A percentile compares a stretch with the other conserved stretches of the same genome.
phyloP scores from a whole-genome alignment of 2,329 filamentous ascomycete species.

The Pestalotiopsis fici region DNA sequence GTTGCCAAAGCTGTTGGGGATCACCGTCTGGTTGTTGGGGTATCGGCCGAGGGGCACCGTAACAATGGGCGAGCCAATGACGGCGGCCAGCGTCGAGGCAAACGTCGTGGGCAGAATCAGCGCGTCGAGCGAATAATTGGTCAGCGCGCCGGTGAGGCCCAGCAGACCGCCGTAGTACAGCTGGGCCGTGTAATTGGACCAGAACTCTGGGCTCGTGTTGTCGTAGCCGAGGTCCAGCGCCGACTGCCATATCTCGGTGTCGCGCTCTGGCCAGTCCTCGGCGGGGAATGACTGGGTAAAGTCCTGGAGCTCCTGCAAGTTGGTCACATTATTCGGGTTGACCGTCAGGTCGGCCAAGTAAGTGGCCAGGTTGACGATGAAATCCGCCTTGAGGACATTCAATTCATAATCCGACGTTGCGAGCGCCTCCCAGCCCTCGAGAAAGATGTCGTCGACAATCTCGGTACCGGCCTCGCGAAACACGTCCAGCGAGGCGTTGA shows the following conservation, averaged over 20 bases:
- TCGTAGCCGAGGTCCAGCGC: constrained; percentile 51
- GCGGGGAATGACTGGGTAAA: constrained; percentile 54
- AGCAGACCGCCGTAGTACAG: constrained; percentile 57
- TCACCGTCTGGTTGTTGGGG: constrained; percentile 45
- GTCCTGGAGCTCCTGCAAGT: constrained; percentile 49
- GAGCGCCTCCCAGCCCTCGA: constrained; percentile 51
- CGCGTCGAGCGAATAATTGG: constrained; percentile 59
- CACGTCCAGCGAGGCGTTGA: constrained; percentile 53
- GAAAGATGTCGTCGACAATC: constrained; percentile 62
- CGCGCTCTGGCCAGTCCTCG: constrained; percentile 63
- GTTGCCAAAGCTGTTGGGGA: constrained; percentile 43
- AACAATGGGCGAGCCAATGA: constrained; percentile 61
- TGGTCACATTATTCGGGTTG: constrained; percentile 59
- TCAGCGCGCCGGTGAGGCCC: constrained; percentile 61
- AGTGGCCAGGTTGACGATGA: constrained; percentile 52
- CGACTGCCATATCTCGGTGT: constrained; percentile 58
- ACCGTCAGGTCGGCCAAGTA: constrained; percentile 58
- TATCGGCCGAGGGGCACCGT: constrained; percentile 62
- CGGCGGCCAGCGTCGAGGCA: constrained; percentile 49
- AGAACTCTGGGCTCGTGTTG: constrained; percentile 59
- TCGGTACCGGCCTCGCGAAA: constrained; percentile 58
- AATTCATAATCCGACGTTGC: constrained; percentile 27
- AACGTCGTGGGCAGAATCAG: constrained; percentile 59
- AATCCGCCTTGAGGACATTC: constrained; percentile 59
- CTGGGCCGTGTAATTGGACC: constrained; percentile 54